These are phyloP conservation scores for Collybia mongolica DNA, from an alignment of 768 basidiomycete genomes.

Conservation along the genomic window DNA sequence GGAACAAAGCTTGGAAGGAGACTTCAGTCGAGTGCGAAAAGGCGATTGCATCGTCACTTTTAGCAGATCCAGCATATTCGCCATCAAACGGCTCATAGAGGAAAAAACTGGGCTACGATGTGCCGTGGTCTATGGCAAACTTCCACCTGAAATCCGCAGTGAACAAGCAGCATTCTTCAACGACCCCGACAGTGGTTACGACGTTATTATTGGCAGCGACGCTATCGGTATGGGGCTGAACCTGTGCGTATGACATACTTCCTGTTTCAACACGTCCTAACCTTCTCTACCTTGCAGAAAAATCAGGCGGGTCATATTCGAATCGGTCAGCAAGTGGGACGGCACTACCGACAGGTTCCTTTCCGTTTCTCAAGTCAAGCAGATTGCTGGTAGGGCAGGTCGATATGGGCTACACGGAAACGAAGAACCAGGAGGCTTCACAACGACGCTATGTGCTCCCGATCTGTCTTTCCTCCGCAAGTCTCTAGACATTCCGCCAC, in stretches of 20 bases:
- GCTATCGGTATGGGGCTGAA: conserved; percentile 98
- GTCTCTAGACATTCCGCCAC: conserved; percentile 52
- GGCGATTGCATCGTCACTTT: conserved; percentile 95
- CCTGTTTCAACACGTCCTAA: conserved; percentile 1
- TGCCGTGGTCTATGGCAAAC: conserved; percentile 89
- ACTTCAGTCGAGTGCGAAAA: conserved; percentile 58
- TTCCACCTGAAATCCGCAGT: conserved; percentile 89
- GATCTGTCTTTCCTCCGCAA: conserved; percentile 62
- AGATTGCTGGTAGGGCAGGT: conserved; percentile 93
- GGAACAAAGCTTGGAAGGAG: conserved; percentile 56
- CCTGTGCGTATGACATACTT: conserved; percentile 55
- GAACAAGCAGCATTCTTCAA: conserved; percentile 95
- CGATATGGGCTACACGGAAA: conserved; percentile 70
- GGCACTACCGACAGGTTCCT: conserved; percentile 45
- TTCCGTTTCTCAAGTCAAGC: conserved; percentile 80
- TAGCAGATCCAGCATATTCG: conserved; percentile 72
- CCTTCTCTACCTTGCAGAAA: conserved; percentile 52
- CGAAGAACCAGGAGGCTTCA: conserved; percentile 55
- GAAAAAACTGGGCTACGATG: conserved; percentile 70
- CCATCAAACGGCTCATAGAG: conserved; percentile 73
- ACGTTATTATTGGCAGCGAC: conserved; percentile 91
- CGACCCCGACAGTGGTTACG: conserved; percentile 74
- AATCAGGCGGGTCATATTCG: conserved; percentile 56
- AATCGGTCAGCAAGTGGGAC: conserved; percentile 61
- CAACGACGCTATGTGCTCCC: conserved; percentile 63